phyloP scores from a whole-genome alignment of 305 asterid genomes.

The Fraxinus dipetala region DNA sequence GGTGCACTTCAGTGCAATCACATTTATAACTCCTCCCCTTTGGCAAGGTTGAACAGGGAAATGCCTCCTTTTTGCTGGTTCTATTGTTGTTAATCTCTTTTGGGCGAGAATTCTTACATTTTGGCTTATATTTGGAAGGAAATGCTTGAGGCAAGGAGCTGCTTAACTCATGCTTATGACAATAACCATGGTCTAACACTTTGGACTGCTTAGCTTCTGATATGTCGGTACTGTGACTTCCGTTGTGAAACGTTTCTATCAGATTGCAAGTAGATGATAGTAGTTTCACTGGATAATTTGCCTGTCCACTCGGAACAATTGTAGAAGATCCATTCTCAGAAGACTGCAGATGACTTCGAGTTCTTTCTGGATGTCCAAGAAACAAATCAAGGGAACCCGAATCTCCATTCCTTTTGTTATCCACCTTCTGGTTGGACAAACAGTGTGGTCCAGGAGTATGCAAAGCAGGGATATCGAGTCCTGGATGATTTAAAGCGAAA shows the following conservation, averaged over 20 bases:
- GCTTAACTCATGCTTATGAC: not conserved
- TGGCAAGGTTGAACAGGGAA: slow-evolving; percentile 1
- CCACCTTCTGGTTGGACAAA: not conserved
- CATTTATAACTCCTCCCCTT: not conserved
- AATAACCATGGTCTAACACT: not conserved
- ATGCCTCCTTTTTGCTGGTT: not conserved
- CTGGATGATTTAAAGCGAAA: slow-evolving; percentile 6
- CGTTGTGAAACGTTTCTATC: not conserved
- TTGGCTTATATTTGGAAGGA: not conserved
- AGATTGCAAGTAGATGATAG: not conserved
- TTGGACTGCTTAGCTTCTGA: not conserved
- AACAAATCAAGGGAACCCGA: slow-evolving; percentile 6
- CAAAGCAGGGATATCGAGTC: not conserved
- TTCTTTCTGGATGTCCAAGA: slow-evolving; percentile 20
- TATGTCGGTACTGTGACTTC: not conserved
- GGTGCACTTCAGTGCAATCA: not conserved
- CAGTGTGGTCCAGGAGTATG: not conserved
- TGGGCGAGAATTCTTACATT: not conserved
- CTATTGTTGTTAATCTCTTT: not conserved
- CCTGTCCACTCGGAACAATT: not conserved
- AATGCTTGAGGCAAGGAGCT: not conserved
- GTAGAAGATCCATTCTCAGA: not conserved
- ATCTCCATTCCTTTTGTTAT: not conserved
- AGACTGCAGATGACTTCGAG: not conserved
- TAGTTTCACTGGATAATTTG: not conserved